Evolutionary conservation across 352 stramenopile genomes (phyloP), one percentile per base, ranked within the genome.

Genomic region (Phytophthora lateralis): DNA sequence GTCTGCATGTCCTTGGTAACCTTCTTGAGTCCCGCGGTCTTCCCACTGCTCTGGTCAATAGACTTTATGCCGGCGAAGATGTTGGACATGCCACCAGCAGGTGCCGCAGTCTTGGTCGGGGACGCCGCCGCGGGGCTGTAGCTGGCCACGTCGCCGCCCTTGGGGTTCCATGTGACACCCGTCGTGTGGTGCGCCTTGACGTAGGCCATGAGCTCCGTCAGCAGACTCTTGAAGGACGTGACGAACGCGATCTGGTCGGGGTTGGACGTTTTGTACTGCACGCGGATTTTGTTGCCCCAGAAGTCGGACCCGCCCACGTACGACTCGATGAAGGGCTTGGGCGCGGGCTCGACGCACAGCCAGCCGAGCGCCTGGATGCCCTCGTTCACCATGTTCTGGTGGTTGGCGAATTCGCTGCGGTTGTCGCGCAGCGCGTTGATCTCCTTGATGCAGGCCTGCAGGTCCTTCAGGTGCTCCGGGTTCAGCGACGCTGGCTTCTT

Each of bases 261-360:
- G 37, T 95, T 87, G 52, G 90, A 88, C 30, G 95, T 96, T 66
- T 98, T 98, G 80, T 91, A 98, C 69, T 98, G 88, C 72, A 98
- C 97, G 48, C 97, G 83, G 73, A 99, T 98, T 71, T 98, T 98
- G 80, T 99, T 99, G 43, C 92, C 92, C 93, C 96, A 99, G 76
- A 98, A 99, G 69, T 99, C 96, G 38, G 85, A 94, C 43, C 89
- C 93, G 39, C 91, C 96, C 55, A 99, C 80, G 60, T 96, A 98
- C 62, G 93, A 97, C 63, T 98, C 96, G 52, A 98, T 96, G 75
- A 98, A 98, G 27, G 90, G 87, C 60, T 95, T 95, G 9, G 97
- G 97, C 0, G 90, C 84, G 2, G 87, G 88, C 67, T 95, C 69
- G 15, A 93, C 81, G 20, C 73, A 89, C 52, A 95, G 60, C 86